Conservation (phyloP, 208 protist genomes). For the Leishmania major region DNA sequence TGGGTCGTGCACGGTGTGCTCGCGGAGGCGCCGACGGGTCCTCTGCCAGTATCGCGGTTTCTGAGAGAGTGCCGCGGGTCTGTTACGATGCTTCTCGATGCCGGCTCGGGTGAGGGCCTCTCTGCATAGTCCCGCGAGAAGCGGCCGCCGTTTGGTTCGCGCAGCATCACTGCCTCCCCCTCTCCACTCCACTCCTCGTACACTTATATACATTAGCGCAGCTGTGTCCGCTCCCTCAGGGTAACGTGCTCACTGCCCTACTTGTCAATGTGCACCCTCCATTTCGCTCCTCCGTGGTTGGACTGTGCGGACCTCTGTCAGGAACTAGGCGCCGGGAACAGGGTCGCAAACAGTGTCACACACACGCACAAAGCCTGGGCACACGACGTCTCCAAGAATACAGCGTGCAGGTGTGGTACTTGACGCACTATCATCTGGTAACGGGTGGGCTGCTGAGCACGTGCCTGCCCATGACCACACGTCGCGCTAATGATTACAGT, state of each 20-base stretch:
- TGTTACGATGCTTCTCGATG: constrained; percentile 68
- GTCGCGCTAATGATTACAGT: not conserved
- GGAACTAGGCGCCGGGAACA: not conserved
- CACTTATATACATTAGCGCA: not conserved
- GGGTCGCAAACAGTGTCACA: not conserved
- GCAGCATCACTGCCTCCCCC: too few relatives aligned
- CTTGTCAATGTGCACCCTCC: too few relatives aligned
- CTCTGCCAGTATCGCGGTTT: constrained; percentile 61
- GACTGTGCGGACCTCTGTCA: not conserved
- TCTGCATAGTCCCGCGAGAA: not conserved
- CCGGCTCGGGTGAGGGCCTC: constrained; percentile 18
- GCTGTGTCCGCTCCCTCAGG: not conserved
- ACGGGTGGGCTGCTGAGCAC: not conserved
- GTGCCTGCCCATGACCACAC: not conserved
- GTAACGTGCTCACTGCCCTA: not conserved
- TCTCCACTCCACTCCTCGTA: not conserved
- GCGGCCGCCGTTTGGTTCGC: too few relatives aligned
- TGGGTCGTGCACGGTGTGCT: constrained; percentile 77
- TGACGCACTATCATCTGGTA: not conserved
- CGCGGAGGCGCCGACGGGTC: constrained; percentile 1
- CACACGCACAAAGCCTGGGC: not conserved
- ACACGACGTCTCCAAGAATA: not conserved
- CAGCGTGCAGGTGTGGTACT: not conserved
- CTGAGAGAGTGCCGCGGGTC: constrained; percentile 65
- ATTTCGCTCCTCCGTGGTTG: not conserved